These are phyloP conservation scores for Chalaropsis ovoidea DNA, from an alignment of 2,329 filamentous ascomycete genomes.

Conservation along the genomic window DNA sequence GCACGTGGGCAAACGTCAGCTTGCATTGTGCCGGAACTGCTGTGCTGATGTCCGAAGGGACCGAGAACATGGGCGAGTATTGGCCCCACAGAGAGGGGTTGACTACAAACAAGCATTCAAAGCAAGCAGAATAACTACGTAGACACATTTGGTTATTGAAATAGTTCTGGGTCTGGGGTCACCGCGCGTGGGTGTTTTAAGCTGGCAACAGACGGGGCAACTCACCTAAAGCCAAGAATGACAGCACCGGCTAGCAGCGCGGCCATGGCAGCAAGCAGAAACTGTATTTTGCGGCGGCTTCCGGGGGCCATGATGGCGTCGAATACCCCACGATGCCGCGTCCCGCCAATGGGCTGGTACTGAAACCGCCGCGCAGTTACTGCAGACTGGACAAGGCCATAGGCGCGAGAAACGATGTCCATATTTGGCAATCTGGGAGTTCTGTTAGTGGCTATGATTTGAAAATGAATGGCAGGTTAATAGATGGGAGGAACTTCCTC, in stretches of 20 bases:
- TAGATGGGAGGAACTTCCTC: neutral
- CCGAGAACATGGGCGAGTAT: slow-evolving; percentile 75
- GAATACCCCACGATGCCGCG: neutral
- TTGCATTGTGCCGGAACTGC: slow-evolving; percentile 57
- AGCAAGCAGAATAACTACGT: slow-evolving; percentile 30
- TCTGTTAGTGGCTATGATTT: neutral
- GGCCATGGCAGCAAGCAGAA: slow-evolving; percentile 13
- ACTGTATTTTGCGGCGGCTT: slow-evolving; percentile 17
- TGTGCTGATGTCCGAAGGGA: slow-evolving; percentile 54
- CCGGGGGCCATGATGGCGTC: slow-evolving; percentile 13
- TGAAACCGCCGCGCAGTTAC: slow-evolving; percentile 16
- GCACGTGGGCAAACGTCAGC: slow-evolving; percentile 67
- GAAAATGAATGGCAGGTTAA: neutral
- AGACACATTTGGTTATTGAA: slow-evolving; percentile 36
- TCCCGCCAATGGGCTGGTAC: slow-evolving; percentile 20
- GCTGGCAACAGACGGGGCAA: neutral
- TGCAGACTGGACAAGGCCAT: slow-evolving; percentile 14
- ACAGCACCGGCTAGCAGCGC: slow-evolving; percentile 10
- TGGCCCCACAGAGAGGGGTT: slow-evolving; percentile 57
- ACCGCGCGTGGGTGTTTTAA: neutral
- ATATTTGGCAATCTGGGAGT: slow-evolving; percentile 15
- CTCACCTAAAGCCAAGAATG: slow-evolving; percentile 22
- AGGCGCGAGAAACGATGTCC: slow-evolving; percentile 18
- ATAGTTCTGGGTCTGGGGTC: neutral
- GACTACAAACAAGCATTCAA: slow-evolving; percentile 16